A percentile compares a stretch with the other conserved stretches of the same genome.
phyloP scores from a whole-genome alignment of 2,329 filamentous ascomycete genomes.

The Phialophora chinensis region DNA sequence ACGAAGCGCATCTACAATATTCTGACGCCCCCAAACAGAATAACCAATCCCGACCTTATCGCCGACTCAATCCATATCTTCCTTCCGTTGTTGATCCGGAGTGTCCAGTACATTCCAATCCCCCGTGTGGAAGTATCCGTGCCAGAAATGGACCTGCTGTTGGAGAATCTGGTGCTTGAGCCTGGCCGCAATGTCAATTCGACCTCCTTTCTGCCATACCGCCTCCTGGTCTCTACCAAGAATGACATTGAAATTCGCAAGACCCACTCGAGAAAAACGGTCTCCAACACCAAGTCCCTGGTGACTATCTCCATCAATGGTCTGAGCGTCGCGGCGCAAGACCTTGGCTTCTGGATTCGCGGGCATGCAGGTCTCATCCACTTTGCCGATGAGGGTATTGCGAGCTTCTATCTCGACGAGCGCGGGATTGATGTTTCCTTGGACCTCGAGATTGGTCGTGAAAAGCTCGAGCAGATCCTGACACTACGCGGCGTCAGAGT shows the following conservation, averaged over 20 bases:
- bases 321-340: conserved; percentile 80
- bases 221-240: conserved; percentile 78
- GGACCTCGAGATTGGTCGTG: conserved; percentile 81
- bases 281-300: conserved; percentile 70
- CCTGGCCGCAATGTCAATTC: conserved; percentile 83
- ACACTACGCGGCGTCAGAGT: conserved; percentile 77
- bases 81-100: conserved; percentile 75
- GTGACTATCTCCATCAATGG: conserved; percentile 81
- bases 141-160: conserved; percentile 79
- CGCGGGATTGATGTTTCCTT: conserved; percentile 85
- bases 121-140: conserved; percentile 86
- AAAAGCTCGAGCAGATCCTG: conserved; percentile 79
- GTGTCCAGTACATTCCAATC: conserved; percentile 86
- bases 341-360: conserved; percentile 88
- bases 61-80: conserved; percentile 80
- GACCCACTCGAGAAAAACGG: conserved; percentile 69
- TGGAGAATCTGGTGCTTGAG: conserved; percentile 90
- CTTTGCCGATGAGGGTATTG: conserved; percentile 81
- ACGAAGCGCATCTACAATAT: conserved; percentile 71
- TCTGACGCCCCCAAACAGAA: conserved; percentile 68
- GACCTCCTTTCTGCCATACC: conserved; percentile 87
- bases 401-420: conserved; percentile 83
- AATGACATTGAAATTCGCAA: conserved; percentile 89
- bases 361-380: conserved; percentile 76
- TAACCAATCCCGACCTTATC: conserved; percentile 73